A percentile compares a stretch with the other conserved stretches of the same genome.
phyloP scores from a whole-genome alignment of 1,284 basidiomycete species.

The Moesziomyces parantarcticus region DNA sequence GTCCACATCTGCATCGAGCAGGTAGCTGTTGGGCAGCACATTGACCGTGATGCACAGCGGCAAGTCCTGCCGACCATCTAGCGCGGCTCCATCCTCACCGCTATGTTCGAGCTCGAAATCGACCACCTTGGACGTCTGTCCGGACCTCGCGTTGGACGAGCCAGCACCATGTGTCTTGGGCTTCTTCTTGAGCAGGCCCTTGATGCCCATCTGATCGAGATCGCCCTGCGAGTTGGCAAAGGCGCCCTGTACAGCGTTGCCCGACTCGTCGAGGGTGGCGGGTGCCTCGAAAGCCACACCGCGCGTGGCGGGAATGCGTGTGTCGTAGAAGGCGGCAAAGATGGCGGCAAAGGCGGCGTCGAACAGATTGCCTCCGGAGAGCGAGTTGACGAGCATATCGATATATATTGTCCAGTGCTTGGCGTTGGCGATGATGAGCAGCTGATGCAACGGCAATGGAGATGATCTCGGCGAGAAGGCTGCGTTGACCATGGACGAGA shows the following conservation, averaged over 20 bases:
- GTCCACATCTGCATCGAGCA: conserved; percentile 58
- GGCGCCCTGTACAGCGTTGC: conserved; percentile 33
- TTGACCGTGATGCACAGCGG: conserved; percentile 62
- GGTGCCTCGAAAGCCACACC: conserved; percentile 56
- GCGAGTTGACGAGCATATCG: conserved; percentile 55
- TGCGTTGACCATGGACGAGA: conserved; percentile 47
- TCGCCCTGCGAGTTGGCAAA: conserved; percentile 40
- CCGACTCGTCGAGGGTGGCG: conserved; percentile 32
- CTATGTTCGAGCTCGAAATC: conserved; percentile 61
- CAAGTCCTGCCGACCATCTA: conserved; percentile 51
- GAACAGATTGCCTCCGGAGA: conserved; percentile 61
- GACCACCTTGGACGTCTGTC: conserved; percentile 35
- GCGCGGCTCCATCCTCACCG: conserved; percentile 43
- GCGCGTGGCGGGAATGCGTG: conserved; percentile 54
- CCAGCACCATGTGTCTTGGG: conserved; percentile 23
- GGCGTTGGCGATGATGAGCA: conserved; percentile 55
- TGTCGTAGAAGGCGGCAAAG: conserved; percentile 56
- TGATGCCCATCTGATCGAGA: conserved; percentile 55
- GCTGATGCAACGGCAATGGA: conserved; percentile 47
- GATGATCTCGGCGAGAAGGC: conserved; percentile 43
- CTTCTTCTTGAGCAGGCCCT: conserved; percentile 50
- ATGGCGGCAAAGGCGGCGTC: conserved; percentile 60
- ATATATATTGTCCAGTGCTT: conserved; percentile 62
- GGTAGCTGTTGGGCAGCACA: conserved; percentile 46
- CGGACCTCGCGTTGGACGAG: conserved; percentile 2